Conservation (phyloP, 139 green algal genomes). For the Gonium pectorale region DNA sequence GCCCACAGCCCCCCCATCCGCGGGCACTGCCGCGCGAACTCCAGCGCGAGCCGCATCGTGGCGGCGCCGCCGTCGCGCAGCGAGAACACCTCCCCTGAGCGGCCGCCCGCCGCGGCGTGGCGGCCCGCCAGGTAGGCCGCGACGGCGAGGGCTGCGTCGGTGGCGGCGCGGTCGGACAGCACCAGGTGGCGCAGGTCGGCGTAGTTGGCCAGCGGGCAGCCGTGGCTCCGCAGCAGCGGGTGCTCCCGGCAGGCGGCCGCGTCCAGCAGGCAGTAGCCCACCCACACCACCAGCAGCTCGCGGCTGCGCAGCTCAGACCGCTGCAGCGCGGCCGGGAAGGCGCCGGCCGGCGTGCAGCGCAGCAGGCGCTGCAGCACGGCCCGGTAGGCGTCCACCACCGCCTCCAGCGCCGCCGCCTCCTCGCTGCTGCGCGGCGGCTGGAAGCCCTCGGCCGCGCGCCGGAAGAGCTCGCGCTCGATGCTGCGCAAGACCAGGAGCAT, state of each 20-base stretch:
- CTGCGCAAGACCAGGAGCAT: constrained; percentile 44
- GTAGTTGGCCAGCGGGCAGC: constrained; percentile 28
- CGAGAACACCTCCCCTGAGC: constrained; percentile 49
- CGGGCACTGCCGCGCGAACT: constrained; percentile 14
- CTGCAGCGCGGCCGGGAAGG: constrained; percentile 24
- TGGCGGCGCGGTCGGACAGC: constrained; percentile 51
- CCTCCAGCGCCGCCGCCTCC: constrained; percentile 35
- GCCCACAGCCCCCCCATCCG: constrained; percentile 26
- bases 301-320: constrained; percentile 62
- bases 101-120: neutral
- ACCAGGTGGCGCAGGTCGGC: constrained; percentile 67
- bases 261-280: constrained; percentile 55
- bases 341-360: too few relatives aligned
- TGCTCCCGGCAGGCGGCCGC: neutral
- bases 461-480: constrained; percentile 59
- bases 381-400: constrained; percentile 56
- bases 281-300: constrained; percentile 60
- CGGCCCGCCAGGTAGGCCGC: constrained; percentile 54
- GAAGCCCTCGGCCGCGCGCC: constrained; percentile 15
- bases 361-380: constrained; percentile 12
- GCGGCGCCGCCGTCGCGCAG: constrained; percentile 15
- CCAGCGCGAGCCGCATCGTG: constrained; percentile 49
- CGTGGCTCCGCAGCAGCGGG: constrained; percentile 34
- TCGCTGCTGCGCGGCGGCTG: neutral
- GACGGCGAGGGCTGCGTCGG: constrained; percentile 55